Evolutionary conservation across 83 land plant species (phyloP), one percentile per base, ranked within the genome.

Genomic region (Larix sibirica): DNA sequence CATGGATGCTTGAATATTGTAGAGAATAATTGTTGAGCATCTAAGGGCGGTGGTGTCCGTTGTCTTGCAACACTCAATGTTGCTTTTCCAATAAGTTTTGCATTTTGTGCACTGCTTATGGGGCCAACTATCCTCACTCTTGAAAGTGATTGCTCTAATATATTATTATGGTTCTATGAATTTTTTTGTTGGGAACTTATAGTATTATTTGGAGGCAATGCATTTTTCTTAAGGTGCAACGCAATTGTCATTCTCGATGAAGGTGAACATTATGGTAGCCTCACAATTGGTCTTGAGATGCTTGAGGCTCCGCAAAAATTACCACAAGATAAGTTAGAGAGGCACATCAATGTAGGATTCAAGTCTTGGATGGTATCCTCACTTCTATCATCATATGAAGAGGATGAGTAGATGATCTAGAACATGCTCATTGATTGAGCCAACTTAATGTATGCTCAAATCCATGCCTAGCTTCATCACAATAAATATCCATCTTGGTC

Each of bases 401-500:
- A 91, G 66, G 91, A 95, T 83, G 96, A 81, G 33, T 80, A 84
- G 36, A 96, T 8, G 95, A 94, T 21, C 99, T 71, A 28, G 97
- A 96, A 82, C 99, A 96, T 8, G 99, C 97, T 96, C 97, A 96
- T 83, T 94, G 97, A 59, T 91, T 96, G 7, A 96, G 87, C 97
- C 97, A 96, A 61, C 97, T 84, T 64, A 96, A 63, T 17, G 99
- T 94, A 79, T 96, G 99, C 76, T 90, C 95, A 89, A 96, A 96
- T 16, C 92, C 95, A 87, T 93, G 85, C 59, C 90, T 58, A 0
- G 94, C 79, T 81, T 96, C 99, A 40, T 91, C 95, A 69, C 80
- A 82, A 75, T 87, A 96, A 0, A 92, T 86, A 69, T 94, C 90
- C 99, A 96, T 96, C 67, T 79, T 74, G 4, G 80, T 47, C 67